These are phyloP conservation scores for Linum usitatissimum DNA, from an alignment of 345 rosid genomes.

Conservation along the genomic window DNA sequence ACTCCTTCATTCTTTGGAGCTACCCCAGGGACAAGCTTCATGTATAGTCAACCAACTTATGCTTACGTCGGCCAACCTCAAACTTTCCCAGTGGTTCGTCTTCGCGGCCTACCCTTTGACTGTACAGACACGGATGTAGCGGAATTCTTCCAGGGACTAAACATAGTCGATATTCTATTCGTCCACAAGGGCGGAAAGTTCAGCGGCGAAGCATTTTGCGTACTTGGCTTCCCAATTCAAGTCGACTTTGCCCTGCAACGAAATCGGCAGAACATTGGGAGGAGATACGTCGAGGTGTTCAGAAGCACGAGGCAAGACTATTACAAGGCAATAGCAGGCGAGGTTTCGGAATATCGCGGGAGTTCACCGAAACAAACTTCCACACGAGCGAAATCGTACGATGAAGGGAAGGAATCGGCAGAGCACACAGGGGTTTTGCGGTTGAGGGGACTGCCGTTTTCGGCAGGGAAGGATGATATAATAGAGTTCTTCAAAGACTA, in stretches of 20 bases:
- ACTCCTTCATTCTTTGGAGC: slow-evolving; percentile 70
- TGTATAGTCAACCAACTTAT: slow-evolving; percentile 54
- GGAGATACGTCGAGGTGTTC: slow-evolving; percentile 92
- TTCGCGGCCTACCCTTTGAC: slow-evolving; percentile 88
- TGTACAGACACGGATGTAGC: slow-evolving; percentile 74
- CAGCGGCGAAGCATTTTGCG: slow-evolving; percentile 90
- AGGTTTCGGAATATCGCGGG: slow-evolving; percentile 54
- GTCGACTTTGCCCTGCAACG: slow-evolving; percentile 90
- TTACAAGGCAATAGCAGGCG: slow-evolving; percentile 89
- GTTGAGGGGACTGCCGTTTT: slow-evolving; percentile 86
- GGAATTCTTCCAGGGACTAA: slow-evolving; percentile 79
- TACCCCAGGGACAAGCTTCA: slow-evolving; percentile 58
- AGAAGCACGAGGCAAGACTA: slow-evolving; percentile 85
- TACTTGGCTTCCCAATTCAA: slow-evolving; percentile 82
- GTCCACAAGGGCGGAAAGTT: slow-evolving; percentile 73
- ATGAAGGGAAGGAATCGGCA: slow-evolving; percentile 66
- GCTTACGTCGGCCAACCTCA: slow-evolving; percentile 55
- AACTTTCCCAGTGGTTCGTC: slow-evolving; percentile 87
- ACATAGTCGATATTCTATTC: slow-evolving; percentile 84
- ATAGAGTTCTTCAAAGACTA: slow-evolving; percentile 79
- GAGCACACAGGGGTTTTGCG: slow-evolving; percentile 80
- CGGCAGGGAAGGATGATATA: slow-evolving; percentile 86
- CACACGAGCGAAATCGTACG: slow-evolving; percentile 53
- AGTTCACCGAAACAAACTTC: slow-evolving; percentile 48
- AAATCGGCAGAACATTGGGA: slow-evolving; percentile 85